Conservation (phyloP, 768 basidiomycete genomes). For the Lactarius hatsudake region DNA sequence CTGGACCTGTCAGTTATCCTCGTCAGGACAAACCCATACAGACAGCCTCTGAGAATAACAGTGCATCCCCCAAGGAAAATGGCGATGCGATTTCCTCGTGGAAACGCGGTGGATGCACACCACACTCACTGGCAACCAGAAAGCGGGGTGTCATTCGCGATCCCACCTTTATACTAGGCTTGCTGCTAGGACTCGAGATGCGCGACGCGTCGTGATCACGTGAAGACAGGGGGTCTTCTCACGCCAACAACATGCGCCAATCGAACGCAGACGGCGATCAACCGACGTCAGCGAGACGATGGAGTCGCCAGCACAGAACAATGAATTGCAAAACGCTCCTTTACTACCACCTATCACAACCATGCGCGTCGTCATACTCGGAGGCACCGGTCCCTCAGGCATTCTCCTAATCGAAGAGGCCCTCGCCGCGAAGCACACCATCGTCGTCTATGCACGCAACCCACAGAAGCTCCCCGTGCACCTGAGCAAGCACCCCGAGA, state of each 20-base stretch:
- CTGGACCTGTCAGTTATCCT: neutral
- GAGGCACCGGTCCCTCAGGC: constrained; percentile 64
- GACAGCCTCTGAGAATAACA: neutral
- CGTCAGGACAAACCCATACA: neutral
- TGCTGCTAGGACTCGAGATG: neutral
- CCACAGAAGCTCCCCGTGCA: constrained; percentile 60
- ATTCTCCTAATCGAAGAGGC: constrained; percentile 54
- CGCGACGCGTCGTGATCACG: neutral
- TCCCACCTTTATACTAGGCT: no score
- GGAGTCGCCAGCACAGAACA: neutral
- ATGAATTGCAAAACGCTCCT: neutral
- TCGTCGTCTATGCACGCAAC: constrained; percentile 63
- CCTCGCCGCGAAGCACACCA: constrained; percentile 42
- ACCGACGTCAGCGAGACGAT: neutral
- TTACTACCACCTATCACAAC: neutral
- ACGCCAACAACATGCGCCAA: neutral
- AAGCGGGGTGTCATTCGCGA: neutral
- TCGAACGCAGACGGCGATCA: neutral
- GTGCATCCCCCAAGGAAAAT: no score
- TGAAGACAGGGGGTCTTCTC: neutral
- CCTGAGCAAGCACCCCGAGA: constrained; percentile 42
- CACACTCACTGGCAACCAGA: no score
- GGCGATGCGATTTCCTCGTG: neutral
- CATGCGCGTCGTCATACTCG: constrained; percentile 64
- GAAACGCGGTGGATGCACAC: neutral